phyloP scores from a whole-genome alignment of 2,329 filamentous ascomycete species.

The Aspergillus hortae region DNA sequence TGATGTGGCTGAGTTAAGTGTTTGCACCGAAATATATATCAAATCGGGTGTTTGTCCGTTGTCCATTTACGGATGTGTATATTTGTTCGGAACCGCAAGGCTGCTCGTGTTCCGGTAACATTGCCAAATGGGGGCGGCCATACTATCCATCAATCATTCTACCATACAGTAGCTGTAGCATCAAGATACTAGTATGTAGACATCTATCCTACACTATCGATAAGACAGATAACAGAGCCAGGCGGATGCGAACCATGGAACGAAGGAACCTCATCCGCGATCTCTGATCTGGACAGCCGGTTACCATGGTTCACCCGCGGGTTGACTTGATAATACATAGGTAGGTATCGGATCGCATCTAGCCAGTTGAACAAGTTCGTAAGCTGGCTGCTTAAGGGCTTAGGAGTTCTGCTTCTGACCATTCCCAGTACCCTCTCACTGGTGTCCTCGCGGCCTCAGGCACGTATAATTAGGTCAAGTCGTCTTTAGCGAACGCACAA shows the following conservation, averaged over 20 bases:
- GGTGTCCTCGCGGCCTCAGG: conserved; percentile 1
- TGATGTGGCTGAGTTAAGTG: background rate
- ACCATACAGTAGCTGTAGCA: too few species aligned
- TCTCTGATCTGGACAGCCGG: conserved; percentile 4
- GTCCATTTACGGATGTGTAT: too few species aligned
- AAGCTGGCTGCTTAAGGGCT: too few species aligned
- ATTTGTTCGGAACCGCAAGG: too few species aligned
- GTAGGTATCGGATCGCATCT: background rate
- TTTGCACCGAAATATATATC: background rate
- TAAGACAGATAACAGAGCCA: background rate
- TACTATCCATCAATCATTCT: too few species aligned
- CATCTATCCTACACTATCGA: too few species aligned
- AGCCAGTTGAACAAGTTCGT: background rate
- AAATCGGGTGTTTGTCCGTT: background rate
- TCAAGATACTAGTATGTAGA: too few species aligned
- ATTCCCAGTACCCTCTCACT: background rate
- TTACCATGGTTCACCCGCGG: conserved; percentile 13
- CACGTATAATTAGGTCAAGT: conserved; percentile 7
- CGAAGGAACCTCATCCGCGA: conserved; percentile 1
- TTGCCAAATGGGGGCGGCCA: too few species aligned
- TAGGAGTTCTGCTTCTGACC: background rate
- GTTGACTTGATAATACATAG: background rate
- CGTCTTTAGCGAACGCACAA: conserved; percentile 12
- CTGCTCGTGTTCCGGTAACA: too few species aligned
- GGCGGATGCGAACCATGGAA: conserved; percentile 20